Base-by-base conservation (phyloP, 306 rosid species). In the Dicorynia guianensis region DNA sequence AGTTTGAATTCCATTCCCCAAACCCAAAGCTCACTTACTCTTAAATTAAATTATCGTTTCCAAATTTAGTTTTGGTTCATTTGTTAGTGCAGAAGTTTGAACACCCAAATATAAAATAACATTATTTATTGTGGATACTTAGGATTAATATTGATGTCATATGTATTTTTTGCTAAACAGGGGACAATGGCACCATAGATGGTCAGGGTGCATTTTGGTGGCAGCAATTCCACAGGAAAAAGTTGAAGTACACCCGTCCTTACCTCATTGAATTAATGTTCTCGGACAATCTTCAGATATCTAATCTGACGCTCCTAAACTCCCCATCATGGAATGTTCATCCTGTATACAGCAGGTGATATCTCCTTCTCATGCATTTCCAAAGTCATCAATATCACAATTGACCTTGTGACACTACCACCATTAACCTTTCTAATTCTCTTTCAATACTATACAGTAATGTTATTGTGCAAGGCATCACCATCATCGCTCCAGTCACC, bases 181-280 rank as follows among this genome's bases (percentile, higher is more conserved):
- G 97, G 18, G 83, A 73, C 49, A 88, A 89, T 85, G 96, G 93
- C 57, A 92, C 96, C 18, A 85, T 92, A 59, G 97, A 92, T 80
- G 97, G 97, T 30, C 97, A 92, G 79, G 97, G 96, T 69, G 88
- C 68, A 18, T 70, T 81, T 25, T 92, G 97, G 97, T 89, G 97
- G 97, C 86, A 89, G 50, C 83, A 85, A 46, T 92, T 84, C 80
- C 91, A 76, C 59, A 64, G 63, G 4, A 80, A 82, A 30, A 57
- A 89, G 83, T 63, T 92, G 44, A 87, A 84, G 65, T 88, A 89
- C 87, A 92, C 96, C 49, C 71, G 96, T 0, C 97, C 97, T 0
- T 92, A 92, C 88, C 82, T 92, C 84, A 88, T 92, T 49, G 97
- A 92, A 63, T 44, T 92, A 42, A 88, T 92, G 97, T 81, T 65